A percentile compares a stretch with the other conserved stretches of the same genome.
phyloP scores from a whole-genome alignment of 257 asterid species.

The Solanum piurae region DNA sequence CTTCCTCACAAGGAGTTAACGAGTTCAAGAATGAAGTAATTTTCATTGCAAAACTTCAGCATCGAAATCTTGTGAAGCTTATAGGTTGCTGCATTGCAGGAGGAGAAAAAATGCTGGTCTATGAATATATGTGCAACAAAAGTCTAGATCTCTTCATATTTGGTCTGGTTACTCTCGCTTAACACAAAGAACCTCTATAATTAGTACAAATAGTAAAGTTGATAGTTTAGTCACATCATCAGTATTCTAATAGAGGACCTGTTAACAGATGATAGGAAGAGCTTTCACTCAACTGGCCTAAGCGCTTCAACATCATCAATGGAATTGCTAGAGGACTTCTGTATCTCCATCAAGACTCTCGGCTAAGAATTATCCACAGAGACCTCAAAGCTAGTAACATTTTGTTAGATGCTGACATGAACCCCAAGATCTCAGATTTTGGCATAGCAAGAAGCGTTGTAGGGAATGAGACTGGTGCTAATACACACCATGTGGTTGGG shows the following conservation, averaged over 20 bases:
- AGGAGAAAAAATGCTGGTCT: slow-evolving; percentile 4
- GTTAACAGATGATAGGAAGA: slow-evolving; percentile 9
- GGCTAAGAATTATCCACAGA: slow-evolving; percentile 19
- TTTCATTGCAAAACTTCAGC: background rate
- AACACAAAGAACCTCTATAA: background rate
- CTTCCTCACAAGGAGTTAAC: slow-evolving; percentile 21
- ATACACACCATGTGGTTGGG: slow-evolving; percentile 23
- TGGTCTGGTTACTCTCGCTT: slow-evolving; percentile 6
- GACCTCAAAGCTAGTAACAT: slow-evolving; percentile 27
- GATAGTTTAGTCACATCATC: background rate
- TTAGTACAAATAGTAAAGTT: background rate
- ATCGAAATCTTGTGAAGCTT: slow-evolving; percentile 19
- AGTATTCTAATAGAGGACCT: background rate
- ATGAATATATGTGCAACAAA: slow-evolving; percentile 3
- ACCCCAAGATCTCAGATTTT: slow-evolving; percentile 27
- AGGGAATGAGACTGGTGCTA: slow-evolving; percentile 27
- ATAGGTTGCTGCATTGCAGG: slow-evolving; percentile 27
- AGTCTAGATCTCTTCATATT: slow-evolving; percentile 21
- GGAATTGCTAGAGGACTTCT: slow-evolving; percentile 24
- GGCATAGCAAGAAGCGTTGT: slow-evolving; percentile 20
- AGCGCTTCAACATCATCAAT: slow-evolving; percentile 16
- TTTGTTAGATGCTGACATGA: slow-evolving; percentile 18
- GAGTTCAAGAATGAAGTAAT: slow-evolving; percentile 31
- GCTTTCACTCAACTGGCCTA: slow-evolving; percentile 13
- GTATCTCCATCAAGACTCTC: slow-evolving; percentile 29